Evolutionary conservation across 1,139 yeast genomes (phyloP).

Genomic region (Taiozyma sp.): DNA sequence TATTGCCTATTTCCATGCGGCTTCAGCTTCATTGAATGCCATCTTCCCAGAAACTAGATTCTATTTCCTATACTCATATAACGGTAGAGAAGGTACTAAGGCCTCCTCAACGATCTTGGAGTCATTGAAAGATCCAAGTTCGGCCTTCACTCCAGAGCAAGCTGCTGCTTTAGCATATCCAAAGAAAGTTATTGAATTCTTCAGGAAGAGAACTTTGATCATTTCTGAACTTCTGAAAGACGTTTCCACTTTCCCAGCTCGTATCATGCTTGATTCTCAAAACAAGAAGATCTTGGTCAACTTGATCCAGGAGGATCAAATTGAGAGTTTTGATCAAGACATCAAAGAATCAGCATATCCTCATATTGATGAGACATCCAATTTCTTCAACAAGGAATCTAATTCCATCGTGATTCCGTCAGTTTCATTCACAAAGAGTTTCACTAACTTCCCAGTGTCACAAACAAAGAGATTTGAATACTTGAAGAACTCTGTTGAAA

Average conservation of each 20-base stretch:
- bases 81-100: conserved; percentile 28
- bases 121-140: conserved; percentile 9
- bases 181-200: conserved; percentile 27
- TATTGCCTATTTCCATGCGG: conserved; percentile 31
- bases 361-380: conserved; percentile 16
- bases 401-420: conserved; percentile 27
- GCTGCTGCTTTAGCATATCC: conserved; percentile 27
- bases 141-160: conserved; percentile 9
- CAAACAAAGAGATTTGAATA: conserved; percentile 17
- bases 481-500: conserved; percentile 10
- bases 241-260: conserved; percentile 26
- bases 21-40: conserved; percentile 24
- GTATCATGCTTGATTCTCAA: conserved; percentile 20
- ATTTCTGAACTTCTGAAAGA: conserved; percentile 26
- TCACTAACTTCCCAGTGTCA: conserved; percentile 18
- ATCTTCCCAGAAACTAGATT: conserved; percentile 35
- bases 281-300: conserved; percentile 19
- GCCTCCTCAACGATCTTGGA: conserved; percentile 10
- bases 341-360: conserved; percentile 20
- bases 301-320: conserved; percentile 18
- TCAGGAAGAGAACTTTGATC: conserved; percentile 27
- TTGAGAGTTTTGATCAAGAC: conserved; percentile 15
- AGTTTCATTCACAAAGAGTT: conserved; percentile 15
- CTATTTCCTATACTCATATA: conserved; percentile 32
- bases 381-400: conserved; percentile 21